phyloP scores from a whole-genome alignment of 1,139 yeast species.

The Saccharomyces hybrid region DNA sequence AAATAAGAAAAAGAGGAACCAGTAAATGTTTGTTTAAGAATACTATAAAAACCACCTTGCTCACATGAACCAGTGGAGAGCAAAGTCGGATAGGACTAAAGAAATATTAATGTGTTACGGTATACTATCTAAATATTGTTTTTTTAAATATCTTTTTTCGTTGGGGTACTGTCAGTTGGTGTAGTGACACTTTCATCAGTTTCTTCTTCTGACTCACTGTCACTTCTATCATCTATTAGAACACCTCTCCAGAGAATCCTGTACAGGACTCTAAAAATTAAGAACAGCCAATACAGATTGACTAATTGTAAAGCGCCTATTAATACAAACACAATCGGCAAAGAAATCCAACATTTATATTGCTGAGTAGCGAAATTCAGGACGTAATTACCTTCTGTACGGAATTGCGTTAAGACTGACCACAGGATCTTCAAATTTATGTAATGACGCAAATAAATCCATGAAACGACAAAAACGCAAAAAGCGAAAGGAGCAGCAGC shows the following conservation, averaged over 20 bases:
- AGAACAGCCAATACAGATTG: constrained; percentile 78
- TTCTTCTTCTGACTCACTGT: constrained; percentile 47
- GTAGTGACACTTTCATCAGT: constrained; percentile 9
- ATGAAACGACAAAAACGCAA: constrained; percentile 52
- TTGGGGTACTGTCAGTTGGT: background rate
- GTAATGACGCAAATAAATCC: constrained; percentile 85
- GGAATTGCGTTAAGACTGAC: constrained; percentile 79
- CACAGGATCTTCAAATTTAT: constrained; percentile 68
- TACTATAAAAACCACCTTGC: background rate
- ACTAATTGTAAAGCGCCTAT: constrained; percentile 74
- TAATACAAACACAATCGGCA: constrained; percentile 72
- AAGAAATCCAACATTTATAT: constrained; percentile 90
- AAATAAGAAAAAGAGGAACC: background rate
- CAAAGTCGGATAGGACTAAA: background rate
- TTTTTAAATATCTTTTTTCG: background rate
- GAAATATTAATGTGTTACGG: background rate
- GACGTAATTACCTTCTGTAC: constrained; percentile 68
- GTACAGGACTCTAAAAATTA: constrained; percentile 66
- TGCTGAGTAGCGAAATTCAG: constrained; percentile 82
- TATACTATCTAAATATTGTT: background rate
- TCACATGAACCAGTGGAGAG: background rate
- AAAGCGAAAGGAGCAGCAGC: constrained; percentile 56
- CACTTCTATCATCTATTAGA: constrained; percentile 77
- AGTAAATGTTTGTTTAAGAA: background rate
- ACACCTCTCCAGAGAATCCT: constrained; percentile 48